These are phyloP conservation scores for Phytopythium boreale DNA, from an alignment of 352 stramenopile genomes.

Conservation along the genomic window DNA sequence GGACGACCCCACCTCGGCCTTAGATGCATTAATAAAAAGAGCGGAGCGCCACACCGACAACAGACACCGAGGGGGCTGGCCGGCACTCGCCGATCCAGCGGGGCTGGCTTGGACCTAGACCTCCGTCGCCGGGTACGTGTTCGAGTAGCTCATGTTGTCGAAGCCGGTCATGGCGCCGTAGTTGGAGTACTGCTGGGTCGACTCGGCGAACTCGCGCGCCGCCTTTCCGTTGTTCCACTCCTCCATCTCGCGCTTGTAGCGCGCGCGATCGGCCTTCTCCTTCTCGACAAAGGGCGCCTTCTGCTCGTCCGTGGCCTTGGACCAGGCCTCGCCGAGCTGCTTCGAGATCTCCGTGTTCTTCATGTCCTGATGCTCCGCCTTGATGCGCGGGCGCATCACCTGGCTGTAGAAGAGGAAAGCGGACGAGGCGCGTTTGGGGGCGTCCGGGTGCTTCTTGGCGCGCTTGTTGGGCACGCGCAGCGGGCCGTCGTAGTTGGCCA, in stretches of 20 bases:
- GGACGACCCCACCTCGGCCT: background rate
- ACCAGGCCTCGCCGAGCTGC: constrained; percentile 92
- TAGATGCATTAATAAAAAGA: constrained; percentile 9
- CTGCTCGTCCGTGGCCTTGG: constrained; percentile 88
- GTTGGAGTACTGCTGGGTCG: constrained; percentile 78
- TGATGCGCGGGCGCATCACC: constrained; percentile 87
- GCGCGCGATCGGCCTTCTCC: constrained; percentile 87
- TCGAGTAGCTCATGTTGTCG: constrained; percentile 74
- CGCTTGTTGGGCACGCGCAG: constrained; percentile 92
- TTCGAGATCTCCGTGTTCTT: constrained; percentile 96
- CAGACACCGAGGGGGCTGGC: background rate
- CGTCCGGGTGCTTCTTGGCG: constrained; percentile 93
- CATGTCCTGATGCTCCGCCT: constrained; percentile 92
- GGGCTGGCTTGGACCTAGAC: constrained; percentile 24
- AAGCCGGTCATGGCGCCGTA: constrained; percentile 81
- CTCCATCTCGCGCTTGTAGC: constrained; percentile 94
- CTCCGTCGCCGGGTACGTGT: constrained; percentile 69
- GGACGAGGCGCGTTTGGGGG: constrained; percentile 92
- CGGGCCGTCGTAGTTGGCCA: constrained; percentile 89
- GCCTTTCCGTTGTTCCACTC: constrained; percentile 87
- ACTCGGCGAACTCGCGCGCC: constrained; percentile 81
- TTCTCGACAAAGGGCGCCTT: constrained; percentile 91
- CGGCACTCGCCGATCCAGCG: background rate
- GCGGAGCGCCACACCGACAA: constrained; percentile 1
- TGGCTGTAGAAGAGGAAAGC: constrained; percentile 95